phyloP scores from a whole-genome alignment of 106 monocot species.

The Hemerocallis citrina region DNA sequence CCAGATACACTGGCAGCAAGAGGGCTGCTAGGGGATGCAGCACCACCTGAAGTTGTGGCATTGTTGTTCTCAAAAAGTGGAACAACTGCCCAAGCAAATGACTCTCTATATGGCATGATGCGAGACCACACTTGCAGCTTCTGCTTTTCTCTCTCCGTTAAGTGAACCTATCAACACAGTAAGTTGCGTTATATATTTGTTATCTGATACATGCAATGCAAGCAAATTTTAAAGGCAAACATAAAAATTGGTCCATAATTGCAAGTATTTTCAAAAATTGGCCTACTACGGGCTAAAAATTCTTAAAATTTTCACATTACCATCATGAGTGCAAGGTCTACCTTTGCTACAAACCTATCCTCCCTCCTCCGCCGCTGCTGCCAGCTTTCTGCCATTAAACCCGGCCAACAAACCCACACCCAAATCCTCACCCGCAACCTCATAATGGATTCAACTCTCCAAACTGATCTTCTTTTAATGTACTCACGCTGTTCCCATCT shows the following conservation, averaged over 20 bases:
- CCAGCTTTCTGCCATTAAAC: conserved; percentile 2
- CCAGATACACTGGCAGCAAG: conserved; percentile 60
- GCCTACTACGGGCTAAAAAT: no score
- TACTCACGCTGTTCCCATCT: conserved; percentile 31
- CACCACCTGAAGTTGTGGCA: conserved; percentile 27
- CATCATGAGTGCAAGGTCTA: no score
- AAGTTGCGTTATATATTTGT: no score
- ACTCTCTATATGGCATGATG: conserved; percentile 89
- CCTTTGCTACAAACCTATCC: conserved; percentile 14
- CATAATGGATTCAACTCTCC: conserved; percentile 38
- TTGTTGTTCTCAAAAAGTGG: conserved; percentile 83
- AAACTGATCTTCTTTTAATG: conserved; percentile 57
- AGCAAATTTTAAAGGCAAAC: no score
- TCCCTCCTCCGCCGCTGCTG: conserved; percentile 18
- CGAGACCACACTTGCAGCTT: conserved; percentile 95
- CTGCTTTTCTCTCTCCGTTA: conserved; percentile 92
- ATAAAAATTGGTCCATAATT: no score
- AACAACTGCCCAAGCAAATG: conserved; percentile 91
- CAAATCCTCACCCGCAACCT: conserved; percentile 21
- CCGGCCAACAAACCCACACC: conserved; percentile 46
- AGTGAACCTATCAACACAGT: conserved; percentile 47
- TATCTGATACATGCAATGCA: no score
- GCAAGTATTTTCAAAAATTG: no score
- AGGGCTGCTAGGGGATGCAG: conserved; percentile 84
- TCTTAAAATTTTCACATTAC: no score